Evolutionary conservation across 176 grass and related monocot genomes (phyloP).

Genomic region (Alopecurus myosuroides): DNA sequence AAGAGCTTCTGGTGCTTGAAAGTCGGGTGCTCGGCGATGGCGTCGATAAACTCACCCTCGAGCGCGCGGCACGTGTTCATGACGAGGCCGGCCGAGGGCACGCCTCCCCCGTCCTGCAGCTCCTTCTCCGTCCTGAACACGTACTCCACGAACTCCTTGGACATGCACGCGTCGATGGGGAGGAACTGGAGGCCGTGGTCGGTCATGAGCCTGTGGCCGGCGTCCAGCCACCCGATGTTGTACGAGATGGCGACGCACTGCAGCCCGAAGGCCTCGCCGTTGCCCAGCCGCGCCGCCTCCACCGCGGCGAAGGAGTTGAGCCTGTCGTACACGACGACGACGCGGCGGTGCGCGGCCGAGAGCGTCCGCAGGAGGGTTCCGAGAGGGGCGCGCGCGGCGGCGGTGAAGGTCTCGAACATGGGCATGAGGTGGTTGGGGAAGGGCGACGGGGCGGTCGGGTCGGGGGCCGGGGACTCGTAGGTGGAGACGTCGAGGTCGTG

Average conservation of each 20-base stretch:
- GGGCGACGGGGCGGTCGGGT: neutral
- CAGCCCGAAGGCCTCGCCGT: slow-evolving; percentile 40
- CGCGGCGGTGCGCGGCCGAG: slow-evolving; percentile 21
- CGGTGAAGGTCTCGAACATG: slow-evolving; percentile 13
- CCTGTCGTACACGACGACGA: slow-evolving; percentile 46
- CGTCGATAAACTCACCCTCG: slow-evolving; percentile 44
- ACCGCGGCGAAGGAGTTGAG: slow-evolving; percentile 29
- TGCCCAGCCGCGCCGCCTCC: slow-evolving; percentile 33
- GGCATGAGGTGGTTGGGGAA: slow-evolving; percentile 42
- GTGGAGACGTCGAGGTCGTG: slow-evolving; percentile 28
- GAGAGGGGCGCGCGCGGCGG: slow-evolving; percentile 30
- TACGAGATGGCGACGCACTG: slow-evolving; percentile 25
- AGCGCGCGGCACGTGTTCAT: slow-evolving; percentile 40
- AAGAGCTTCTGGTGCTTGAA: slow-evolving; percentile 41
- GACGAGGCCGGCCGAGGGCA: neutral
- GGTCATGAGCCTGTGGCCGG: neutral
- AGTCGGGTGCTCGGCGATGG: neutral
- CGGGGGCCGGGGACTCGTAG: slow-evolving; percentile 18
- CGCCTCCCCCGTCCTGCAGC: neutral
- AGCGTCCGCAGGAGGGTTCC: slow-evolving; percentile 29
- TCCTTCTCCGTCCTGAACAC: neutral
- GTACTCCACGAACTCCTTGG: slow-evolving; percentile 22
- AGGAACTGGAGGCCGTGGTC: neutral
- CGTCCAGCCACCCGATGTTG: neutral
- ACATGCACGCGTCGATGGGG: neutral